Evolutionary conservation across 805 yeast species (phyloP).

Genomic region (Zygosaccharomyces siamensis): DNA sequence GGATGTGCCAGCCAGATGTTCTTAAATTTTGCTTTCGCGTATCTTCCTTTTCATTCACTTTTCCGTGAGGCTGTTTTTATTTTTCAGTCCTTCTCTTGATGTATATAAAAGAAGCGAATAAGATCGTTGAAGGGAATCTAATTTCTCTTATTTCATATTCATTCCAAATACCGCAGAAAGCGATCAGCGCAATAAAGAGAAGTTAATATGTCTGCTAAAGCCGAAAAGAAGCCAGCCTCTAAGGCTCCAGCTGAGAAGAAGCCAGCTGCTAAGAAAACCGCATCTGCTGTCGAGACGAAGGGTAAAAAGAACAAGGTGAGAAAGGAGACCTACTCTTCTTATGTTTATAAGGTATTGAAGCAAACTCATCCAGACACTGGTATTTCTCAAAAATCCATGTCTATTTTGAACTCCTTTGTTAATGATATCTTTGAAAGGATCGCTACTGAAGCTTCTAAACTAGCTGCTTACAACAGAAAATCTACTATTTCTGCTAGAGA

Average conservation of each 20-base stretch:
- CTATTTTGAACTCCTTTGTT: constrained; percentile 93
- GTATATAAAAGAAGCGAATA: background rate
- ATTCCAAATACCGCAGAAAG: background rate
- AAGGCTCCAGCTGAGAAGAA: constrained; percentile 96
- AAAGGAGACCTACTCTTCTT: constrained; percentile 93
- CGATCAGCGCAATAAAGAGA: background rate
- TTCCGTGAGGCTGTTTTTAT: background rate
- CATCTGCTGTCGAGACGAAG: constrained; percentile 65
- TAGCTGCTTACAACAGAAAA: constrained; percentile 95
- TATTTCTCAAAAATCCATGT: constrained; percentile 95
- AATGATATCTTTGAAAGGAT: constrained; percentile 94
- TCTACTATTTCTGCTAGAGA: constrained; percentile 94
- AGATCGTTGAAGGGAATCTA: background rate
- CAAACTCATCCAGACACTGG: constrained; percentile 98
- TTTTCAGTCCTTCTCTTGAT: background rate
- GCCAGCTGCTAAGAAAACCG: constrained; percentile 85
- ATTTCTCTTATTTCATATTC: background rate
- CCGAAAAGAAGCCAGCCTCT: constrained; percentile 70
- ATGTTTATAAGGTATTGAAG: constrained; percentile 92
- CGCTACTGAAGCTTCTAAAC: constrained; percentile 90
- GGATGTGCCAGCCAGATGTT: background rate
- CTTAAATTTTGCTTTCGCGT: constrained; percentile 2
- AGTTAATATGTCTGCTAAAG: constrained; percentile 58
- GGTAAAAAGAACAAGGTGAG: constrained; percentile 89
- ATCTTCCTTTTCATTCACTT: background rate